Conservation (phyloP, 2,329 filamentous ascomycete genomes). For the Sclerotinia borealis region DNA sequence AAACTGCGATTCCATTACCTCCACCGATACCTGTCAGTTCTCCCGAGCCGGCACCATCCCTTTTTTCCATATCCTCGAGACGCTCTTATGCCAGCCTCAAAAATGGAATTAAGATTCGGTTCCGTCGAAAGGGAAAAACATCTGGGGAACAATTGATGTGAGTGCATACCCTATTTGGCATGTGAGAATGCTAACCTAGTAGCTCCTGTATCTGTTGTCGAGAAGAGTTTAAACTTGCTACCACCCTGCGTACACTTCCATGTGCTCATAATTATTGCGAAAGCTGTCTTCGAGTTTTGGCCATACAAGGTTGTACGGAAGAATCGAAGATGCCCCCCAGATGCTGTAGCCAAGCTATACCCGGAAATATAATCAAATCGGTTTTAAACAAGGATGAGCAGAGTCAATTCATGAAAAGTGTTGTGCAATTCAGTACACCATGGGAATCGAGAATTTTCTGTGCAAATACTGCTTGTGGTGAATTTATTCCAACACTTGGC, state of each 20-base stretch:
- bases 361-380: constrained; percentile 42
- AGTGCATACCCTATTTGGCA: constrained; percentile 12
- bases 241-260: constrained; percentile 43
- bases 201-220: constrained; percentile 54
- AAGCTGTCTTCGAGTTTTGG: constrained; percentile 47
- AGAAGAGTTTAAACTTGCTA: constrained; percentile 43
- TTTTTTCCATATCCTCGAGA: constrained; percentile 29
- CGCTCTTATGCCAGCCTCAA: constrained; percentile 27
- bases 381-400: constrained; percentile 48
- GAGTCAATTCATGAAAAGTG: constrained; percentile 49
- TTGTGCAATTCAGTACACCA: constrained; percentile 52
- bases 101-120: constrained; percentile 23
- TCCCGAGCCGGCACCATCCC: constrained; percentile 25
- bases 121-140: constrained; percentile 21
- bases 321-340: constrained; percentile 58
- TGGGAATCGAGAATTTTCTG: constrained; percentile 54
- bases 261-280: constrained; percentile 55
- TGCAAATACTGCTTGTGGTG: constrained; percentile 48
- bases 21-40: constrained; percentile 12
- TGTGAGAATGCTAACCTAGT: constrained; percentile 14
- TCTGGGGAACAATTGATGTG: constrained; percentile 23
- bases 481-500: constrained; percentile 50
- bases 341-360: constrained; percentile 53
- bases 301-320: constrained; percentile 48
- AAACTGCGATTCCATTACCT: constrained; percentile 10